Evolutionary conservation across 352 stramenopile species (phyloP).

Genomic region (Globisporangium cystogenes): DNA sequence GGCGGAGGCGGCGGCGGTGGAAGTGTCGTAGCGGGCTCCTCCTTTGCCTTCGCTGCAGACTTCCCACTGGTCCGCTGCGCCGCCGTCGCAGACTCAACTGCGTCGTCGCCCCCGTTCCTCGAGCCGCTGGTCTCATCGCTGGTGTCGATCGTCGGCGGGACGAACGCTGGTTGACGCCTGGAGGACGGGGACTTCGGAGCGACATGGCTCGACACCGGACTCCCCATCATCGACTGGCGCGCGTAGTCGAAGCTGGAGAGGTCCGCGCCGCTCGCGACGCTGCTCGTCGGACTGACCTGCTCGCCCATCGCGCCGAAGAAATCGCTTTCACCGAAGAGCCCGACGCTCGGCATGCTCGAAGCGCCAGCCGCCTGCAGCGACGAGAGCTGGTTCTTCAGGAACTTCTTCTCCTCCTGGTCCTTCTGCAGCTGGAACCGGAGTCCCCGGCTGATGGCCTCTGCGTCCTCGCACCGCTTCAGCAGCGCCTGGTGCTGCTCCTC

Average conservation of each 20-base stretch:
- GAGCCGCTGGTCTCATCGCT: not conserved
- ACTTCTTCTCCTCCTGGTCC: conserved; percentile 74
- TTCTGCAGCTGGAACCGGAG: conserved; percentile 73
- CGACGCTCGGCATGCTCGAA: not conserved
- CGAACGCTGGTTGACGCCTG: not conserved
- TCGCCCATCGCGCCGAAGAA: conserved; percentile 5
- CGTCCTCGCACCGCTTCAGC: conserved; percentile 51
- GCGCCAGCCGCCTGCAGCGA: conserved; percentile 18
- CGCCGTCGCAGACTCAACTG: not conserved
- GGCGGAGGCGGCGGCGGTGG: conserved; percentile 18
- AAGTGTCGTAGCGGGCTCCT: not conserved
- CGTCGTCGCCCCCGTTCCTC: not conserved
- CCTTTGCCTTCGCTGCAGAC: not conserved
- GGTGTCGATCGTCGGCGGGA: conserved; percentile 3
- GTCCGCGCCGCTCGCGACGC: conserved; percentile 30
- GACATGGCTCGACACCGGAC: conserved; percentile 8
- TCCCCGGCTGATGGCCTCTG: conserved; percentile 58
- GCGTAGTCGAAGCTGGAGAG: conserved; percentile 66
- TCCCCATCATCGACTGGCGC: conserved; percentile 9
- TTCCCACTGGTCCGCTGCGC: not conserved
- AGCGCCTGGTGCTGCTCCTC: conserved; percentile 44
- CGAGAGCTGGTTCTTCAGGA: conserved; percentile 54
- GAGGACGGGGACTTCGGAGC: conserved; percentile 6
- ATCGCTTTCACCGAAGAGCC: conserved; percentile 17
- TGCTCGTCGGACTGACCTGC: conserved; percentile 31